phyloP scores from a whole-genome alignment of 192 early-diverging fungal species.

The Diversispora eburnea region DNA sequence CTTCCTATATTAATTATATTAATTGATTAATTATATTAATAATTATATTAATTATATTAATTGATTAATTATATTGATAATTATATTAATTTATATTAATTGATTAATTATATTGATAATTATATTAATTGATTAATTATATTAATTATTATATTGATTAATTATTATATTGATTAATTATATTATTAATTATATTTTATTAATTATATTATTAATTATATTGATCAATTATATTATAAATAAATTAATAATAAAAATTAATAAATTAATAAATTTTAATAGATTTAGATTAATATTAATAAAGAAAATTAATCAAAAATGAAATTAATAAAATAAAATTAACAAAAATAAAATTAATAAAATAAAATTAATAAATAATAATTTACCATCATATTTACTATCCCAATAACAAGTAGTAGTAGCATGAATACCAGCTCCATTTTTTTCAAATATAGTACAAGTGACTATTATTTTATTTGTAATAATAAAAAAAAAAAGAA shows the following conservation, averaged over 20 bases:
- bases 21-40: not conserved
- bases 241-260: no score
- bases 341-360: no score
- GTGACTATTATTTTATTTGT: slow-evolving; percentile 46
- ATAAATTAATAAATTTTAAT: no score
- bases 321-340: no score
- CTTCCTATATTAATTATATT: slow-evolving; percentile 46
- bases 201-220: no score
- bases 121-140: not conserved
- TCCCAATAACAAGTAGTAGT: slow-evolving; percentile 78
- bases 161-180: no score
- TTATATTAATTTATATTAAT: no score
- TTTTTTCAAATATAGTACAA: slow-evolving; percentile 81
- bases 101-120: no score
- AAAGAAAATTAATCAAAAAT: not conserved
- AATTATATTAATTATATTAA: not conserved
- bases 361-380: not conserved
- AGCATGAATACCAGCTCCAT: slow-evolving; percentile 73
- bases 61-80: not conserved
- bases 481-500: no score
- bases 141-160: not conserved
- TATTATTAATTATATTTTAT: not conserved
- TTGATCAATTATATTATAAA: no score
- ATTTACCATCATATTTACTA: slow-evolving; percentile 61
- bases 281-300: no score